Evolutionary conservation across 371 early-diverging fungal species (phyloP), one percentile per base, ranked within the genome.

Genomic region (Mortierella sp.): DNA sequence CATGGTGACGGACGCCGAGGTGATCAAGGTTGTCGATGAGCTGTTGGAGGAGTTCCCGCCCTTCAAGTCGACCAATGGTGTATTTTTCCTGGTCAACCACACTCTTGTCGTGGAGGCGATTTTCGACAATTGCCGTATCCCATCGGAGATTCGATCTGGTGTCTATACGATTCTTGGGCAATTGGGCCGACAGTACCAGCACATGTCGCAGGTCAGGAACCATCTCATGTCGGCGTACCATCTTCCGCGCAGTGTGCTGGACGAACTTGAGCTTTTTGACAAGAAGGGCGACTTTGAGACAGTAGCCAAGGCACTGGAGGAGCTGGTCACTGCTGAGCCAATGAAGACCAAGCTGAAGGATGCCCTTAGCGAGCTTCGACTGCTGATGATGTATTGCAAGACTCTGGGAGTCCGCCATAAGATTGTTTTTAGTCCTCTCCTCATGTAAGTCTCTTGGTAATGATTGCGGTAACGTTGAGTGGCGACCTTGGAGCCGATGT

Each of bases 1-100:
- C 2, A 95, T 97, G 91, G 93, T 93, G 11, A 92, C 97, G 0
- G 98, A 98, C 71, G 98, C 98, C 2, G 99, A 98, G 83, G 94
- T 98, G 2, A 85, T 98, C 26, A 94, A 95, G 54, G 95, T 96
- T 1, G 95, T 95, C 13, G 94, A 95, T 72, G 97, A 98, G 87
- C 91, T 98, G 2, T 78, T 98, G 46, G 95, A 96, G 72, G 95
- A 93, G 55, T 88, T 96, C 34, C 95, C 96, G 8, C 92, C 95
- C 8, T 93, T 94, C 70, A 91, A 91, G 69, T 86, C 91, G 34
- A 90, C 88, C 19, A 88, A 92, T 2, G 92, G 92, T 43, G 90
- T 89, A 73, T 77, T 81, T 16, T 90, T 93, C 69, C 81, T 92
- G 71, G 51, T 95, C 55, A 92, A 93, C 73, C 91, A 93, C 73